Base-by-base conservation (phyloP, 208 protist genomes). In the Leptomonas pyrrhocoris region DNA sequence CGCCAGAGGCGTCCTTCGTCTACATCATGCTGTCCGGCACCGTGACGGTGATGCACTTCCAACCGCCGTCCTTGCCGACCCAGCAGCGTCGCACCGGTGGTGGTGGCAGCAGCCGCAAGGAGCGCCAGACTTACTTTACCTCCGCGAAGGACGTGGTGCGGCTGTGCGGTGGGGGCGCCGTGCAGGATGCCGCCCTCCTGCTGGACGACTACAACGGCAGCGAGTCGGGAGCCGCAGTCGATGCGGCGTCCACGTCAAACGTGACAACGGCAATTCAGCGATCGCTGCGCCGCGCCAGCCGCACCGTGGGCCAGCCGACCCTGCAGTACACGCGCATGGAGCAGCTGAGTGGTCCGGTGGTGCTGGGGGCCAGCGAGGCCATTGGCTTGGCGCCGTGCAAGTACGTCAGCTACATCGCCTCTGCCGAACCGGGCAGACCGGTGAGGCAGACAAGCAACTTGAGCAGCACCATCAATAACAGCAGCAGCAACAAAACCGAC, bases 251-350 rank as follows among this genome's bases (percentile, higher is more conserved):
- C 13, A 73, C 73, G 43, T 89, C 84, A 30, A 93, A 92, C 63
- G 66, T 92, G 13, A 92, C 87, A 5, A 86, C 86, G 13, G 79
- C 85, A 12, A 89, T 93, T 61, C 84, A 90, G 50, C 83, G 87
- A 36, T 85, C 84, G 2, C 68, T 95, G 57, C 77, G 77, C 6
- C 77, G 74, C 16, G 90, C 84, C n/a, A 90, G 80, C 31, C 84
- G 90, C 45, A 77, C 82, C 23, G 78, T 87, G 2, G 90, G 90
- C 6, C 90, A 95, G 78, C 90, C 90, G 38, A 95, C 90, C 28
- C 70, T 95, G 49, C 73, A 83, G 63, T 46, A 78, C 19, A 70
- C 45, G 1, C 80, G 87, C 5, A 89, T 79, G 19, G 90, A 93
- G 58, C 58, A 85, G 42, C 69, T 85, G 48, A 74, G 80, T 23